phyloP scores from a whole-genome alignment of 345 rosid species.

The Rhizophora apiculata region DNA sequence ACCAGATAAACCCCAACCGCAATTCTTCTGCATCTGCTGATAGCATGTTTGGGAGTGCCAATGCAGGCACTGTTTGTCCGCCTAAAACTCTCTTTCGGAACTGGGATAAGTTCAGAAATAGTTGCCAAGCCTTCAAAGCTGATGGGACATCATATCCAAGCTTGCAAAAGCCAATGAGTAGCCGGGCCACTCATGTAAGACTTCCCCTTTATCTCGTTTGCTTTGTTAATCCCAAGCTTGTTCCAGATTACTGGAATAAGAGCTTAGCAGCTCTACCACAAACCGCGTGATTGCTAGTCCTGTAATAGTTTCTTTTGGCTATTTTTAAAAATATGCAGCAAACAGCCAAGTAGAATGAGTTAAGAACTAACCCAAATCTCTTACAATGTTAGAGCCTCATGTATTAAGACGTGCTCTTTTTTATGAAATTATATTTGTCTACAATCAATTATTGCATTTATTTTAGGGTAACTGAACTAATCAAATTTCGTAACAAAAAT shows the following conservation, averaged over 20 bases:
- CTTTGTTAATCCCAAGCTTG: too few species aligned
- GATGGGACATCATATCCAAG: slow-evolving; percentile 28
- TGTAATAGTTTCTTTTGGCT: too few species aligned
- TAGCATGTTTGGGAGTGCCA: slow-evolving; percentile 21
- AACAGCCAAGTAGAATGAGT: background rate
- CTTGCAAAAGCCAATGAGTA: slow-evolving; percentile 19
- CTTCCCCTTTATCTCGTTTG: too few species aligned
- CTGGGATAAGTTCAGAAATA: slow-evolving; percentile 19
- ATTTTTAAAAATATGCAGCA: background rate
- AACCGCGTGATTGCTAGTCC: too few species aligned
- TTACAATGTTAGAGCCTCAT: background rate
- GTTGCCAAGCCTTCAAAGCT: slow-evolving; percentile 27
- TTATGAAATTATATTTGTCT: too few species aligned
- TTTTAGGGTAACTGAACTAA: too few species aligned
- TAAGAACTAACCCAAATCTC: background rate
- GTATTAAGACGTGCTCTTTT: too few species aligned
- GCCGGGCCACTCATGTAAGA: background rate
- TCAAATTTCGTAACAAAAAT: too few species aligned
- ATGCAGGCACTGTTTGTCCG: slow-evolving; percentile 20
- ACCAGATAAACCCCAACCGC: slow-evolving; percentile 14
- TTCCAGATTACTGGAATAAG: too few species aligned
- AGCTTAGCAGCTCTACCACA: too few species aligned
- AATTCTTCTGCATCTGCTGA: slow-evolving; percentile 16
- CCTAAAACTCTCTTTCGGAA: slow-evolving; percentile 19
- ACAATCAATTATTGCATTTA: too few species aligned